Evolutionary conservation across 257 asterid genomes (phyloP), one percentile per base, ranked within the genome.

Genomic region (Misopates orontium): DNA sequence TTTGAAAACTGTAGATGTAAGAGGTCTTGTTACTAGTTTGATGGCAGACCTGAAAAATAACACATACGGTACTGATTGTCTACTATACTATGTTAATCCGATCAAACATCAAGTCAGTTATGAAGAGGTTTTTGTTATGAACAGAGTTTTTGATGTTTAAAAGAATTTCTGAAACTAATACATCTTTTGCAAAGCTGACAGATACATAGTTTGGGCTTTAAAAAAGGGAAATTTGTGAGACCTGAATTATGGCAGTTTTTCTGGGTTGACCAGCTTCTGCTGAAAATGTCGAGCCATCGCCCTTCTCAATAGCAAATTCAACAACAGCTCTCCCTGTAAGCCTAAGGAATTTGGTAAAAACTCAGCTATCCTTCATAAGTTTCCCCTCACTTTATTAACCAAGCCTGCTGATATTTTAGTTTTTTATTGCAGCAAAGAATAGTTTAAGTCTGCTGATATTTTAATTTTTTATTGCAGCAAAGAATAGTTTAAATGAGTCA

Each of bases 241-340:
- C 97, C 95, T 82, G 90, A 70, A 93, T 75, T 63, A 62, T 73
- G 24, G 91, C 90, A 1, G 78, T 73, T 67, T 65, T 87, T 83
- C 90, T 86, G 48, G 95, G 77, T 78, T 83, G 86, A 59, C 96
- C 97, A 40, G 95, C 79, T 77, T 84, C 95, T 22, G 99, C 90
- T 73, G 97, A 80, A 86, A 93, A 93, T 3, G 69, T 56, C 4
- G 97, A 83, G 74, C 97, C 97, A 72, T 90, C 96, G 69, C 88
- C 96, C 74, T 84, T 93, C 78, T 85, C 91, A 51, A 93, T 81
- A 53, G 87, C 75, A 71, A 93, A 93, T 77, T 93, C 99, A 78
- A 86, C 94, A 56, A 83, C 78, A 61, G 96, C 99, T 85, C 99
- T 84, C 63, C 99, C 99, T 58, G 94, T 78, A 70, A 93, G 95